These are phyloP conservation scores for Meyerozyma sp. DNA, from an alignment of 1,139 yeast genomes.

Conservation along the genomic window DNA sequence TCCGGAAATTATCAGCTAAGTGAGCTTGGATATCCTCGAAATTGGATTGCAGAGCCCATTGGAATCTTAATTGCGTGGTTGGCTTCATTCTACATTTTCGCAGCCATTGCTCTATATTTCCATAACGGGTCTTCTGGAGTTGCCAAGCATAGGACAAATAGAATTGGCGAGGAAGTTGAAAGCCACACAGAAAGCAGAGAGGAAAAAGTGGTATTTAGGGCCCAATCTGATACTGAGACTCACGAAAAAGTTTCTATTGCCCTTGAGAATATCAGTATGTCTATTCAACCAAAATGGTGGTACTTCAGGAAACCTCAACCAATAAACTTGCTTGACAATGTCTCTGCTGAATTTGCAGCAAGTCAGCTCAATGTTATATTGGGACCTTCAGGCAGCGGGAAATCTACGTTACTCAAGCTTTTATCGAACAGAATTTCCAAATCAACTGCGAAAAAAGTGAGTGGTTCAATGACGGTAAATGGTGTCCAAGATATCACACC, in stretches of 20 bases:
- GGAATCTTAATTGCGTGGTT: conserved; percentile 16
- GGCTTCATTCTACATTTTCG: conserved; percentile 13
- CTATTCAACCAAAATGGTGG: neutral
- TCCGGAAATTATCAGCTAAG: conserved; percentile 17
- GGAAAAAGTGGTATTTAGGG: neutral
- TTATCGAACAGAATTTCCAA: conserved; percentile 14
- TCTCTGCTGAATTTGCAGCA: conserved; percentile 14
- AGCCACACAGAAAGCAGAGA: neutral
- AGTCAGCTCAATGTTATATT: conserved; percentile 19
- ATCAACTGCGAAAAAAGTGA: conserved; percentile 8
- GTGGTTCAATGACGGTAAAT: conserved; percentile 13
- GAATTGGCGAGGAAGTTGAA: conserved; percentile 9
- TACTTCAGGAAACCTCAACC: conserved; percentile 1
- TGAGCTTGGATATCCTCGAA: conserved; percentile 15
- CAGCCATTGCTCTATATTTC: conserved; percentile 11
- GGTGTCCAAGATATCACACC: conserved; percentile 10
- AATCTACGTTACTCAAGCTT: conserved; percentile 18
- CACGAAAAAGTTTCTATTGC: neutral
- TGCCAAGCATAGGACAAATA: conserved; percentile 15
- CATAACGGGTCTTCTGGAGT: conserved; percentile 16
- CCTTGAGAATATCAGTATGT: neutral
- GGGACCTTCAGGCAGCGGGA: conserved; percentile 26
- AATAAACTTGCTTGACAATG: conserved; percentile 11
- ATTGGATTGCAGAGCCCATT: conserved; percentile 18
- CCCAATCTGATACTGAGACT: neutral